Evolutionary conservation across 768 basidiomycete species (phyloP), one percentile per base, ranked within the genome.

Genomic region (Suillus americanus): DNA sequence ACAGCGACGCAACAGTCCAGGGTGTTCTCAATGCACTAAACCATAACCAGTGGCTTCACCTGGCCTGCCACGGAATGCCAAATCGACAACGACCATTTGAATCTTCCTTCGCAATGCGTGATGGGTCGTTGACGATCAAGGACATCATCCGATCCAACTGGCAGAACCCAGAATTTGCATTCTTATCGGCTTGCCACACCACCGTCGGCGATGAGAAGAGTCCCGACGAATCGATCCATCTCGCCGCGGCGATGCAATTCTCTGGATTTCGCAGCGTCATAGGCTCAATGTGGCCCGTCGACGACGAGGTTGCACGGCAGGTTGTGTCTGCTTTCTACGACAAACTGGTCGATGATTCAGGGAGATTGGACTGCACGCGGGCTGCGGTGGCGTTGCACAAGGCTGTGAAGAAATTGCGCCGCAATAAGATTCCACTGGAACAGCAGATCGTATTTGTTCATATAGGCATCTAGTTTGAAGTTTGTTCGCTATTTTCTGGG

Each of bases 151-250:
- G 63, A 25, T 41, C 59, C 20, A n/a, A 46, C 16, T 60, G 72
- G 16, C 51, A 46, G 1, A 57, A 62, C 18, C 63, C 69, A 2
- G 54, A 68, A 28, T 62, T 72, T 45, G 71, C 69, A 16, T 70
- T 72, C 33, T 64, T 72, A 37, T 70, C 71, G 28, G 71, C 71
- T 7, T 72, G 71, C 43, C 67, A 70, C 35, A 72, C 71, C n/a
- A 69, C 71, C 5, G 65, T 60, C 16, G 68, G 71, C 13, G 53
- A 71, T 33, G 60, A 43, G n/a, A 38, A 43, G 43, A 61, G 61
- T 7, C 69, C 69, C 0, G 72, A 70, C 30, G 71, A 72, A 45
- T 59, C 62, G 3, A 55, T 70, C 6, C 71, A 72, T 64, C 65
- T 72, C 18, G 69, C 71, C 6, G 68, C 71, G n/a, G 71, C 66